A percentile compares a stretch with the other conserved stretches of the same genome.
phyloP scores from a whole-genome alignment of 2,329 filamentous ascomycete species.

The Fusarium musae region DNA sequence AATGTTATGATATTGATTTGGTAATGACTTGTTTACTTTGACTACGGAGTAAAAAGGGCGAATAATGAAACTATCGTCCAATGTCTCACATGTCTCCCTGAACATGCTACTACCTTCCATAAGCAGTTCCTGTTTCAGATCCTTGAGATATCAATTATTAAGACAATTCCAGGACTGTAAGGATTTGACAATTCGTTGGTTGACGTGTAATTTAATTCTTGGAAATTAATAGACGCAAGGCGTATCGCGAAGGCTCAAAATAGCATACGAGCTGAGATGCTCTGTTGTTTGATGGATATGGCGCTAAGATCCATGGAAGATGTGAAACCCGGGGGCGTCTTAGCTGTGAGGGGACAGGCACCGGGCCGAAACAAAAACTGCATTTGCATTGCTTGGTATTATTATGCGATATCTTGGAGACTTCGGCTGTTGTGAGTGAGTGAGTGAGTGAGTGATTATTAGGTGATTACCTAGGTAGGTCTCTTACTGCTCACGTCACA shows the following conservation, averaged over 20 bases:
- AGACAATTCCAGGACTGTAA: not conserved
- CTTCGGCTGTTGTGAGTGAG: not conserved
- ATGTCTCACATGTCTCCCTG: not conserved
- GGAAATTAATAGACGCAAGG: constrained; percentile 1
- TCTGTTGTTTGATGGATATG: not conserved
- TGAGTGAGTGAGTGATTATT: not conserved
- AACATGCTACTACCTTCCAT: not conserved
- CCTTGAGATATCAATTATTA: not conserved
- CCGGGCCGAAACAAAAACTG: constrained; percentile 23
- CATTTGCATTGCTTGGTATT: not conserved
- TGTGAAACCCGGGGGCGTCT: constrained; percentile 39
- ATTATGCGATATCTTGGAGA: not conserved
- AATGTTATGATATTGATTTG: not conserved
- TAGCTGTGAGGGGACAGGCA: constrained; percentile 23
- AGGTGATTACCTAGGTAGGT: not conserved
- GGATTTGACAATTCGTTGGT: not conserved
- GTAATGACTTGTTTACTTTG: not conserved
- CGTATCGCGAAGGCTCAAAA: constrained; percentile 33
- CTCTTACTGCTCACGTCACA: constrained; percentile 18
- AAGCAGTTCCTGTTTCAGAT: constrained; percentile 1
- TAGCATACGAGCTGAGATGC: constrained; percentile 25
- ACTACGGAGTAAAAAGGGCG: not conserved
- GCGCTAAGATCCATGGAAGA: constrained; percentile 36
- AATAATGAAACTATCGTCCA: not conserved
- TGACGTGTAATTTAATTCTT: not conserved